Percentiles rank a stretch among this genome's conserved stretches.
These are phyloP conservation scores for Coccomyxa sp. DNA, from an alignment of 139 green algal genomes.

Conservation along the genomic window DNA sequence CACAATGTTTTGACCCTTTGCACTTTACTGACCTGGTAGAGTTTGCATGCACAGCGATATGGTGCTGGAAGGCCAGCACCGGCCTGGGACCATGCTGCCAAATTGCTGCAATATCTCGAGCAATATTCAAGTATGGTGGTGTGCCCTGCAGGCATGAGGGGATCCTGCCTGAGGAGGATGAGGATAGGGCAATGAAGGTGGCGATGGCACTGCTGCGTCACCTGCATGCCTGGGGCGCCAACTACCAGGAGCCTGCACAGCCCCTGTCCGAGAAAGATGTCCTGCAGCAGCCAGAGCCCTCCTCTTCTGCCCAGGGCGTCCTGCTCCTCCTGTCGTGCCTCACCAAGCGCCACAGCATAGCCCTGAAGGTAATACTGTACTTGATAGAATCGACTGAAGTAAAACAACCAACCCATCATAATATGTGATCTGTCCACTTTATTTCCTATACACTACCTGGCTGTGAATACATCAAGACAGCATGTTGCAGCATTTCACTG, in stretches of 20 bases:
- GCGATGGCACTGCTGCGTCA: constrained; percentile 44
- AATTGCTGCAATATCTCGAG: too few species aligned
- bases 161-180: background rate
- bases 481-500: too few species aligned
- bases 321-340: constrained; percentile 77
- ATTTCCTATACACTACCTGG: background rate
- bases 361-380: constrained; percentile 48
- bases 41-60: too few species aligned
- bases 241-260: constrained; percentile 25
- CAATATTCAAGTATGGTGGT: too few species aligned
- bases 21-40: background rate
- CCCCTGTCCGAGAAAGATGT: background rate
- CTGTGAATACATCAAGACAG: background rate
- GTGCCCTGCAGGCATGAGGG: background rate
- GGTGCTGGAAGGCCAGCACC: too few species aligned
- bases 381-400: background rate
- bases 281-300: constrained; percentile 42
- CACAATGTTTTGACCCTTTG: background rate
- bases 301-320: constrained; percentile 60
- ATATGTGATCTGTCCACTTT: too few species aligned
- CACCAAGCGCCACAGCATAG: constrained; percentile 61
- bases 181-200: background rate
- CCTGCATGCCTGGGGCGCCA: constrained; percentile 44
- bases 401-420: too few species aligned
- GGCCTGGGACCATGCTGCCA: too few species aligned